Evolutionary conservation across 2,329 filamentous ascomycete genomes (phyloP).

Genomic region (Trichoderma sp.): DNA sequence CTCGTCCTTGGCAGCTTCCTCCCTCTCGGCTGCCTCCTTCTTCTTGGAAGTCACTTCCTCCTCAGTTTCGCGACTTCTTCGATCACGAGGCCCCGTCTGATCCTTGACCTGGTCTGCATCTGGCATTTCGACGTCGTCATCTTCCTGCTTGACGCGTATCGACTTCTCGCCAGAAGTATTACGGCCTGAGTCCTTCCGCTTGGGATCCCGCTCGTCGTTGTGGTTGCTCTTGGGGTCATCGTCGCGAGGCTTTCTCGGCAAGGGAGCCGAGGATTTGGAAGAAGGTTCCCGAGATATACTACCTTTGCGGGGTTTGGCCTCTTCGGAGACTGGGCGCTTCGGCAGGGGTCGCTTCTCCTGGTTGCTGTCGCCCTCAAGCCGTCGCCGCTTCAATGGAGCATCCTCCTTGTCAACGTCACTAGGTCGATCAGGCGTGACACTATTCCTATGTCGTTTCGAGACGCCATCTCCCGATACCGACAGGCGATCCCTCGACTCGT

Average conservation of each 20-base stretch:
- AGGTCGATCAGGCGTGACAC: conserved; percentile 59
- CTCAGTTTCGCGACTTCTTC: conserved; percentile 45
- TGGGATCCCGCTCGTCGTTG: conserved; percentile 41
- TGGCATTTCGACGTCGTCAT: conserved; percentile 58
- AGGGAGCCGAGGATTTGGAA: conserved; percentile 41
- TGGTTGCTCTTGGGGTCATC: conserved; percentile 45
- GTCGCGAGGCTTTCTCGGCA: conserved; percentile 46
- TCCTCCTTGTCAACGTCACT: conserved; percentile 59
- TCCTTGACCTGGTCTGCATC: conserved; percentile 46
- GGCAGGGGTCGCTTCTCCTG: conserved; percentile 50
- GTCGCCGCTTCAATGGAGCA: conserved; percentile 57
- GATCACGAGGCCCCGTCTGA: conserved; percentile 35
- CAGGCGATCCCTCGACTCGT: conserved; percentile 60
- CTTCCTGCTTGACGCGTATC: conserved; percentile 61
- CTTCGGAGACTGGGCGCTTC: conserved; percentile 49
- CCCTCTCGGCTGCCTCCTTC: conserved; percentile 42
- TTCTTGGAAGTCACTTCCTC: conserved; percentile 37
- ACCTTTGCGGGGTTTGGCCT: conserved; percentile 50
- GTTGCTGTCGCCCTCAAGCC: conserved; percentile 53
- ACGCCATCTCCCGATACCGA: conserved; percentile 54
- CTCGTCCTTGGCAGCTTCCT: conserved; percentile 40
- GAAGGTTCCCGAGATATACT: conserved; percentile 46
- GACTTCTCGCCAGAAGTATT: conserved; percentile 48
- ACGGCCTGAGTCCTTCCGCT: conserved; percentile 48
- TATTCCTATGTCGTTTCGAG: conserved; percentile 61